Evolutionary conservation across 257 asterid genomes (phyloP).

Genomic region (Ilex asprella): DNA sequence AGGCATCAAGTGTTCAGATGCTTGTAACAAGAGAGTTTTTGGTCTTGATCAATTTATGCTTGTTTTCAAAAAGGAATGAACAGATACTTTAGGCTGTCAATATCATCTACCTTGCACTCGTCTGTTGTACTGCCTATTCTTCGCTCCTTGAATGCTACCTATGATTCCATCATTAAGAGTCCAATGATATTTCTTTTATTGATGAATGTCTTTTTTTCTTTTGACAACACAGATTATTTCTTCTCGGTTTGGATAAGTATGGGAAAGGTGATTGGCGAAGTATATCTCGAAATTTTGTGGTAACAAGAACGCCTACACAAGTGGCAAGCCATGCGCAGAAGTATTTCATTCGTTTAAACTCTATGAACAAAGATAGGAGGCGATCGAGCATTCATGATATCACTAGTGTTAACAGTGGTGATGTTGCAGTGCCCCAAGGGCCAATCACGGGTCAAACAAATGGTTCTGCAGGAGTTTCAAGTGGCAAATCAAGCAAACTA

Average conservation of each 20-base stretch:
- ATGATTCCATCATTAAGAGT: not conserved
- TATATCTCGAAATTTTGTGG: conserved; percentile 78
- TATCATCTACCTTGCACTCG: too few relatives aligned
- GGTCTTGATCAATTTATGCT: too few relatives aligned
- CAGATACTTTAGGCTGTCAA: too few relatives aligned
- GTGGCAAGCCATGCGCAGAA: conserved; percentile 97
- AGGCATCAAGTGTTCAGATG: too few relatives aligned
- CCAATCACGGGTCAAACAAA: conserved; percentile 74
- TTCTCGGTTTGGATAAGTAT: conserved; percentile 79
- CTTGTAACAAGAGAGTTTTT: too few relatives aligned
- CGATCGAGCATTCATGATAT: conserved; percentile 92
- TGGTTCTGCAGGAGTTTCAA: conserved; percentile 28
- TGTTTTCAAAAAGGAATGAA: too few relatives aligned
- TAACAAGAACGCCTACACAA: conserved; percentile 89
- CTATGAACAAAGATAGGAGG: conserved; percentile 86
- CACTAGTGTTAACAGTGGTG: conserved; percentile 63
- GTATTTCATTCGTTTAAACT: conserved; percentile 78
- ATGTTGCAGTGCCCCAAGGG: conserved; percentile 51
- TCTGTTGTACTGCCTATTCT: not conserved
- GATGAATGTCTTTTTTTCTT: conserved; percentile 1
- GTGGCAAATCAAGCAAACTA: conserved; percentile 45
- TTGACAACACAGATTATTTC: conserved; percentile 55
- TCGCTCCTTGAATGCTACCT: not conserved
- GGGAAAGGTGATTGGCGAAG: conserved; percentile 98
- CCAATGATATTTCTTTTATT: not conserved